These are phyloP conservation scores for Scutellaria barbata DNA, from an alignment of 257 asterid species.

Conservation along the genomic window DNA sequence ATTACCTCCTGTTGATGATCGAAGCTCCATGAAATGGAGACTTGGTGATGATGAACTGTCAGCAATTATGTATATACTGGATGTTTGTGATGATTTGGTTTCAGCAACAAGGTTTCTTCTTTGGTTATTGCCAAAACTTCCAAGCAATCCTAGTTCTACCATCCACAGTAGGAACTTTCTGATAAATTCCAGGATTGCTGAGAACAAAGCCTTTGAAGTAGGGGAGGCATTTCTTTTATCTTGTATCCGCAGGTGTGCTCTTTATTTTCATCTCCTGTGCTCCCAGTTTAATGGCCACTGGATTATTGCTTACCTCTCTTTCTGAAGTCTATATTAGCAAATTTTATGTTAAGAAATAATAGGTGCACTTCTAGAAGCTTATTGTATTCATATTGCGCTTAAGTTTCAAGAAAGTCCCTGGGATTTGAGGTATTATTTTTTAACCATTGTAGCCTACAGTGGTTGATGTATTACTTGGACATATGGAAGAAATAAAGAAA, in stretches of 20 bases:
- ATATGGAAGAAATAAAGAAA: too few relatives aligned
- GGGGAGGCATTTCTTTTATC: constrained; percentile 91
- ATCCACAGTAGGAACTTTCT: constrained; percentile 61
- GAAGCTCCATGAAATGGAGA: constrained; percentile 70
- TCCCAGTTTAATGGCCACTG: not conserved
- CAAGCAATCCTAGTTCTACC: constrained; percentile 58
- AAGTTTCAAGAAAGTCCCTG: too few relatives aligned
- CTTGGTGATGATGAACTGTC: constrained; percentile 91
- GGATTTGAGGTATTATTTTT: too few relatives aligned
- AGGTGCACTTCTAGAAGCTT: too few relatives aligned
- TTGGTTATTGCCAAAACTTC: constrained; percentile 89
- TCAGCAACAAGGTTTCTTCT: constrained; percentile 80
- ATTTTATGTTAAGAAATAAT: too few relatives aligned
- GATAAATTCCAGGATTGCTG: constrained; percentile 68
- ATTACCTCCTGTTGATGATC: constrained; percentile 67
- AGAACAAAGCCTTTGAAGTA: constrained; percentile 67
- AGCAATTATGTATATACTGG: constrained; percentile 81
- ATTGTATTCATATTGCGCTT: too few relatives aligned
- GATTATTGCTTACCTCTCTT: not conserved
- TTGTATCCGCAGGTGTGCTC: constrained; percentile 64
- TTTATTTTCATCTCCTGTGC: constrained; percentile 14
- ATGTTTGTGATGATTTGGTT: constrained; percentile 74
- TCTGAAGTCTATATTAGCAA: not conserved
- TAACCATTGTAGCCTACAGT: too few relatives aligned
- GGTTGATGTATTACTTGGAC: too few relatives aligned